A percentile compares a stretch with the other conserved stretches of the same genome.
These are phyloP conservation scores for Plicaturopsis crispa DNA, from an alignment of 768 basidiomycete species.

Conservation along the genomic window DNA sequence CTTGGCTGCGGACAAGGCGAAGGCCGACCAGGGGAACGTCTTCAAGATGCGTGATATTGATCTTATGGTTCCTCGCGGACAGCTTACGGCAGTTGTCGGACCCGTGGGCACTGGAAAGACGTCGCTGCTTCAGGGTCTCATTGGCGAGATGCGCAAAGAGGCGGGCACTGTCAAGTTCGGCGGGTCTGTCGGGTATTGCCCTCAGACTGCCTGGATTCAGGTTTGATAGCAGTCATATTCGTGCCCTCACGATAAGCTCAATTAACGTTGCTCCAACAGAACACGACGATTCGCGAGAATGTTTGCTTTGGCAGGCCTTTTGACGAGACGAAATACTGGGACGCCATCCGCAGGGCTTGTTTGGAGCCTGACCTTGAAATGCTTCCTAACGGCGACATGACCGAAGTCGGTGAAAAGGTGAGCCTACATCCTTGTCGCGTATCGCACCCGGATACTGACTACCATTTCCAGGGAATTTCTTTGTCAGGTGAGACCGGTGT, in stretches of 20 bases:
- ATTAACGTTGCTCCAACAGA: conserved; percentile 34
- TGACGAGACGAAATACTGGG: conserved; percentile 78
- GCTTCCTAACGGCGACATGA: conserved; percentile 70
- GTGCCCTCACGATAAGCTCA: neutral
- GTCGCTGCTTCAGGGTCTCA: conserved; percentile 63
- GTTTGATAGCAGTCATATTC: conserved; percentile 18
- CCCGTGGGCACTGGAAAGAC: conserved; percentile 70
- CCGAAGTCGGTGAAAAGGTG: conserved; percentile 74
- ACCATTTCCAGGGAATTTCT: conserved; percentile 57
- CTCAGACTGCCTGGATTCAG: conserved; percentile 90
- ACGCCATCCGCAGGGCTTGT: conserved; percentile 69
- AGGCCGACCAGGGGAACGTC: conserved; percentile 33
- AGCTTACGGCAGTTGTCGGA: conserved; percentile 81
- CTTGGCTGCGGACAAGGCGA: conserved; percentile 18
- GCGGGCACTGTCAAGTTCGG: conserved; percentile 64
- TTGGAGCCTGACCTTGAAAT: conserved; percentile 75
- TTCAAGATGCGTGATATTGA: conserved; percentile 64
- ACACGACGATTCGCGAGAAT: conserved; percentile 84
- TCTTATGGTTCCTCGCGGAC: conserved; percentile 64
- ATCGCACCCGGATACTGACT: neutral
- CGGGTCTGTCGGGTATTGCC: conserved; percentile 74
- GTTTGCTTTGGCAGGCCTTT: conserved; percentile 82
- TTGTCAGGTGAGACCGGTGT: conserved; percentile 51
- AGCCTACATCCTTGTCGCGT: conserved; percentile 6
- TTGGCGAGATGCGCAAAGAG: conserved; percentile 78